These are phyloP conservation scores for Lentinula edodes DNA, from an alignment of 768 basidiomycete species.

Conservation along the genomic window DNA sequence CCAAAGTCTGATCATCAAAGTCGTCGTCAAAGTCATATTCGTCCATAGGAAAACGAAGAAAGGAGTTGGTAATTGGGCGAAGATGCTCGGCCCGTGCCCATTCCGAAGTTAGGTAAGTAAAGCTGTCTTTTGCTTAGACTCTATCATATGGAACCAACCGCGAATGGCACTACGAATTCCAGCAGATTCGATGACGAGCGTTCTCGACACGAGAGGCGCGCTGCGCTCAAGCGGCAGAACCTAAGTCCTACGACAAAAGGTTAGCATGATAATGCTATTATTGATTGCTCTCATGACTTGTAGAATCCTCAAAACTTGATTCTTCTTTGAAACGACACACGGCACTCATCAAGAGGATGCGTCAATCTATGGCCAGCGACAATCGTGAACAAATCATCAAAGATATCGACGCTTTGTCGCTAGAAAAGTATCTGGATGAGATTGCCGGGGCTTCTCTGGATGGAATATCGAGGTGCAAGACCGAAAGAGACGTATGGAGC, in stretches of 20 bases:
- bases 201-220: conserved; percentile 49
- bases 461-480: conserved; percentile 82
- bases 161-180: conserved; percentile 8
- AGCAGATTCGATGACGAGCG: conserved; percentile 44
- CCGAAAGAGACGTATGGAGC: conserved; percentile 87
- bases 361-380: conserved; percentile 77
- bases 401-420: conserved; percentile 82
- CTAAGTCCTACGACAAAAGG: conserved; percentile 10
- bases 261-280: neutral
- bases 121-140: neutral
- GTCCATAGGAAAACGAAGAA: conserved; percentile 32
- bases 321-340: conserved; percentile 96
- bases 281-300: neutral
- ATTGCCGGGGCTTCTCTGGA: conserved; percentile 84
- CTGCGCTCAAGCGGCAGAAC: conserved; percentile 55
- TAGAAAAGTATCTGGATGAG: conserved; percentile 97
- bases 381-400: conserved; percentile 85
- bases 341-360: conserved; percentile 89
- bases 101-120: neutral
- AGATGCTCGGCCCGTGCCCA: neutral
- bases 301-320: conserved; percentile 77
- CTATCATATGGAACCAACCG: conserved; percentile 11
- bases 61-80: neutral
- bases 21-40: conserved; percentile 53
- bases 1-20: conserved; percentile 57